Conservation (phyloP, 495 filamentous ascomycete genomes). For the Penicillium pancosmium region DNA sequence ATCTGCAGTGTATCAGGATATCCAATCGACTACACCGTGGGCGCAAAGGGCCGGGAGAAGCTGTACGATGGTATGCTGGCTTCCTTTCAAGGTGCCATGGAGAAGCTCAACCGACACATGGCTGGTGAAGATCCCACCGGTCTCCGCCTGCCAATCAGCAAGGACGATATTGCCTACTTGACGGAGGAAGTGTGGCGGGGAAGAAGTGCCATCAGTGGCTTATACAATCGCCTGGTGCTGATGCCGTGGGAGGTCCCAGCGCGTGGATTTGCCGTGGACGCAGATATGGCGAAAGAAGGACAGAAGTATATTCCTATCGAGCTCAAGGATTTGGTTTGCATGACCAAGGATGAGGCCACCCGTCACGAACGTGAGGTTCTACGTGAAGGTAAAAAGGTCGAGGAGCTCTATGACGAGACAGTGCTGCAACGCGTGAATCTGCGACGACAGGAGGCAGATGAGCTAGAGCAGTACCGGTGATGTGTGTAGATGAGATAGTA, state of each 20-base stretch:
- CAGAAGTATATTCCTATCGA: conserved; percentile 69
- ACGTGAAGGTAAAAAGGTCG: conserved; percentile 63
- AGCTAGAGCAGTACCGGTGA: conserved; percentile 52
- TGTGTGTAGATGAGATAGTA: background rate
- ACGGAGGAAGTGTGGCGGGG: conserved; percentile 89
- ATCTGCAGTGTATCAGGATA: conserved; percentile 86
- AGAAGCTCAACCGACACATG: conserved; percentile 64
- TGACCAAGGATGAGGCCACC: conserved; percentile 94
- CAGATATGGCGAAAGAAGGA: conserved; percentile 52
- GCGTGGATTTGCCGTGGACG: conserved; percentile 48
- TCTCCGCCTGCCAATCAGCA: conserved; percentile 74
- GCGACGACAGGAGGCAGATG: conserved; percentile 63
- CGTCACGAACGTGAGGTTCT: conserved; percentile 80
- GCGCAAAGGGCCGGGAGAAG: conserved; percentile 79
- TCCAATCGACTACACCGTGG: conserved; percentile 77
- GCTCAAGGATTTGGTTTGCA: conserved; percentile 78
- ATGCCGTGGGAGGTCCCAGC: conserved; percentile 72
- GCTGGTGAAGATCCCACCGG: conserved; percentile 65
- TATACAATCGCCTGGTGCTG: conserved; percentile 75
- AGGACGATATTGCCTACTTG: conserved; percentile 79
- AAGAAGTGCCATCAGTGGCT: conserved; percentile 78
- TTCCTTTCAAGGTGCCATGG: conserved; percentile 71
- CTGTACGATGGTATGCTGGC: conserved; percentile 82
- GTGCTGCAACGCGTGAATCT: conserved; percentile 65
- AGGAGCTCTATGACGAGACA: conserved; percentile 71